Evolutionary conservation across 306 rosid species (phyloP).

Genomic region (Cicer chorassanicum): DNA sequence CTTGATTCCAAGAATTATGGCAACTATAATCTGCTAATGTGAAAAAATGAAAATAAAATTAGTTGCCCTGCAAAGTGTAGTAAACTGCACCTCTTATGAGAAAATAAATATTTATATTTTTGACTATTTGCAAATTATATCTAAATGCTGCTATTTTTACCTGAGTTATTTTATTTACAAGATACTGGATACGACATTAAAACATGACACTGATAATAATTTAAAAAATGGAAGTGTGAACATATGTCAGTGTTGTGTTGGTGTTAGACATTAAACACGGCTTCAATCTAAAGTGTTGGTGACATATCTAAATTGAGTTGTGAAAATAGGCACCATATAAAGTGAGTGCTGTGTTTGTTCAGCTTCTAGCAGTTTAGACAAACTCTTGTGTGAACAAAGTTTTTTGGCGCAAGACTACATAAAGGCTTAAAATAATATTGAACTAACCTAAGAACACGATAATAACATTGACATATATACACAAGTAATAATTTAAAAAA

Average conservation of each 20-base stretch:
- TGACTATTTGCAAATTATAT: not conserved
- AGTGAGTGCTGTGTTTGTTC: not conserved
- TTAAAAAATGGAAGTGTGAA: too few relatives aligned
- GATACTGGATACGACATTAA: too few relatives aligned
- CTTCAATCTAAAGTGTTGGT: too few relatives aligned
- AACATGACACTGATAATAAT: too few relatives aligned
- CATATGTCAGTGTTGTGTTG: too few relatives aligned
- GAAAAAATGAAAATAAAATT: constrained; percentile 25
- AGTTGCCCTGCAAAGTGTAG: not conserved
- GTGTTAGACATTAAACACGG: too few relatives aligned
- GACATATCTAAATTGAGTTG: too few relatives aligned
- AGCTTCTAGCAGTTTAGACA: not conserved
- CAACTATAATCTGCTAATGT: constrained; percentile 67
- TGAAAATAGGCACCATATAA: not conserved
- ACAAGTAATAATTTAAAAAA: too few relatives aligned
- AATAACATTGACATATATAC: too few relatives aligned
- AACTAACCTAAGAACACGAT: too few relatives aligned
- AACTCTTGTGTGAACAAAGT: not conserved
- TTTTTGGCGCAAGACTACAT: not conserved
- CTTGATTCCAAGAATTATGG: constrained; percentile 69
- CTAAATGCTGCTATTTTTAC: not conserved
- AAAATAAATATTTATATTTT: not conserved
- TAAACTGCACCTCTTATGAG: not conserved
- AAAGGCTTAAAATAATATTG: not conserved
- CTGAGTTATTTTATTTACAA: not conserved